A percentile compares a stretch with the other conserved stretches of the same genome.
Evolutionary conservation across 495 filamentous ascomycete species (phyloP).

Genomic region (Penicillium atrosanguineum): DNA sequence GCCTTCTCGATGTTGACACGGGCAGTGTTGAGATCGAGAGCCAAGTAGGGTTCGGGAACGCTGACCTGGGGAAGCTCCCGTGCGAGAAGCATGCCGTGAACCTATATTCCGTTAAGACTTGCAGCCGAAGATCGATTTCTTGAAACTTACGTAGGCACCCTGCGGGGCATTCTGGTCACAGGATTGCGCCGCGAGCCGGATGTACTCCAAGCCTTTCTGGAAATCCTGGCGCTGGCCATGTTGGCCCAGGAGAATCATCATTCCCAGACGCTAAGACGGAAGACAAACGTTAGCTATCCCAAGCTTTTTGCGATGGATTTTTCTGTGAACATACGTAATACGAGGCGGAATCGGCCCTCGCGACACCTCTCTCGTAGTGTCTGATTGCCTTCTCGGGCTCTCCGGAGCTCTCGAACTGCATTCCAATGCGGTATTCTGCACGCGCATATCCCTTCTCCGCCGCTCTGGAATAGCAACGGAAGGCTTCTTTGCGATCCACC

Average conservation of each 20-base stretch:
- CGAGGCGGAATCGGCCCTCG: slow-evolving; percentile 82
- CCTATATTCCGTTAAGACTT: slow-evolving; percentile 35
- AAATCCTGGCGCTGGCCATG: slow-evolving; percentile 84
- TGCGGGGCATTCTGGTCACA: slow-evolving; percentile 98
- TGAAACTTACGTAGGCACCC: slow-evolving; percentile 72
- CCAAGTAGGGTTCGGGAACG: slow-evolving; percentile 70
- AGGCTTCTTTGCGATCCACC: slow-evolving; percentile 92
- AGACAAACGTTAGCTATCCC: not conserved
- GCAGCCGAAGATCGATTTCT: not conserved
- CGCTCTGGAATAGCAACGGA: slow-evolving; percentile 77
- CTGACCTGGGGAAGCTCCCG: slow-evolving; percentile 84
- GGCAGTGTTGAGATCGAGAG: slow-evolving; percentile 71
- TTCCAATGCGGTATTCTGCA: slow-evolving; percentile 95
- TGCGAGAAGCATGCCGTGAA: slow-evolving; percentile 93
- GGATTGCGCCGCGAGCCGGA: slow-evolving; percentile 76
- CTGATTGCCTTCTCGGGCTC: slow-evolving; percentile 85
- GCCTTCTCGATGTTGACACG: slow-evolving; percentile 93
- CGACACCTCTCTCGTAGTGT: slow-evolving; percentile 80
- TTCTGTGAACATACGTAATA: slow-evolving; percentile 59
- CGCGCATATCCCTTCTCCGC: slow-evolving; percentile 88
- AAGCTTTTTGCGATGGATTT: not conserved
- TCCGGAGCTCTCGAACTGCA: slow-evolving; percentile 94
- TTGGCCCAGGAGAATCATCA: slow-evolving; percentile 96
- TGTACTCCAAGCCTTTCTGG: slow-evolving; percentile 71
- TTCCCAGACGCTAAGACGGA: slow-evolving; percentile 67